Evolutionary conservation across 495 filamentous ascomycete species (phyloP).

Genomic region (Immersiella caudata): DNA sequence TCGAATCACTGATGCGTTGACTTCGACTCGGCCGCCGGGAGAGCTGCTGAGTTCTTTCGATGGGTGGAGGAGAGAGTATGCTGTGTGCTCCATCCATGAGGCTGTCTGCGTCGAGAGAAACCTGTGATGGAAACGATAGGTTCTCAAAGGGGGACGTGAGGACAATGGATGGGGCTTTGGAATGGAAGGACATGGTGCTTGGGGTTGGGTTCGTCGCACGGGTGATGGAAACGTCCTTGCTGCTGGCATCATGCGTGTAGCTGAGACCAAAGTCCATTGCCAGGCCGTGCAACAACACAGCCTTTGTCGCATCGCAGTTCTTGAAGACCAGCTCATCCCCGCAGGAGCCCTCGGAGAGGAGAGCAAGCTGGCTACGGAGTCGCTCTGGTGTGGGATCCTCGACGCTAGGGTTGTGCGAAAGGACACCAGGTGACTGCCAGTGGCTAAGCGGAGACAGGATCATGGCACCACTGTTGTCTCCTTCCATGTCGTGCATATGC

Average conservation of each 20-base stretch:
- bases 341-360: conserved; percentile 32
- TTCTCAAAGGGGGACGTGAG: conserved; percentile 14
- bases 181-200: conserved; percentile 7
- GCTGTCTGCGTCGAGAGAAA: conserved; percentile 2
- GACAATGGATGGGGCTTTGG: conserved; percentile 1
- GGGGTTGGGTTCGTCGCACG: conserved; percentile 13
- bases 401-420: conserved; percentile 7
- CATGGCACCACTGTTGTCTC: neutral
- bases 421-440: neutral
- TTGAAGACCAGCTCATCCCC: conserved; percentile 38
- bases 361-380: conserved; percentile 33
- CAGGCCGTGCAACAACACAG: conserved; percentile 30
- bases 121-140: conserved; percentile 7
- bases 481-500: neutral
- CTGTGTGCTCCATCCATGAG: neutral
- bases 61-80: neutral
- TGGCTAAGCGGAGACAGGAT: conserved; percentile 1
- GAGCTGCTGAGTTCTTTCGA: conserved; percentile 15
- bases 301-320: conserved; percentile 35
- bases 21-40: conserved; percentile 31
- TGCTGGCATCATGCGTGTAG: conserved; percentile 31
- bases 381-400: conserved; percentile 22
- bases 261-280: conserved; percentile 33
- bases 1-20: conserved; percentile 34
- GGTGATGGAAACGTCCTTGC: conserved; percentile 27